These are phyloP conservation scores for Quercus agrifolia DNA, from an alignment of 306 rosid species.

Conservation along the genomic window DNA sequence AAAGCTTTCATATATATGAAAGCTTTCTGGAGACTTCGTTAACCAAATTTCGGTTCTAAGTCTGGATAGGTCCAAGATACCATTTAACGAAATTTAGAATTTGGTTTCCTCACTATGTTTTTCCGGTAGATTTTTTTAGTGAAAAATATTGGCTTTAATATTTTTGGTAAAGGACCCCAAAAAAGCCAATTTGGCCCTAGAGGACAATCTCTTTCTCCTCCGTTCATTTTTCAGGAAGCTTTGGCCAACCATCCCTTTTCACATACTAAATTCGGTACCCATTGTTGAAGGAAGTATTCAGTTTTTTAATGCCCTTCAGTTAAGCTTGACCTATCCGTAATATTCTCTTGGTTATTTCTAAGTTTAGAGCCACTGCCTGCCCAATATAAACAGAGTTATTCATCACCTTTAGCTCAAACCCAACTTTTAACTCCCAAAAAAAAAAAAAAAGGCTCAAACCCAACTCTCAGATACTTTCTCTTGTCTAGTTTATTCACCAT, in stretches of 20 bases:
- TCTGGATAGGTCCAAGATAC: no score
- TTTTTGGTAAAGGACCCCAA: background rate
- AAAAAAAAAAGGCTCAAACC: no score
- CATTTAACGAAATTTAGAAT: no score
- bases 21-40: no score
- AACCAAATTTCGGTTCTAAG: no score
- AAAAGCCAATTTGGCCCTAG: background rate
- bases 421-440: background rate
- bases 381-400: background rate
- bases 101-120: no score
- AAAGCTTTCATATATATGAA: no score
- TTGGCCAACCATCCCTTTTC: background rate
- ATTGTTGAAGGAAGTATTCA: background rate
- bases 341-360: constrained; percentile 3
- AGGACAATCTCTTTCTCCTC: background rate
- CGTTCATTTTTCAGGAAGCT: background rate
- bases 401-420: background rate
- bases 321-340: background rate
- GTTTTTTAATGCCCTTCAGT: background rate
- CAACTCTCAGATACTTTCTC: no score
- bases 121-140: no score
- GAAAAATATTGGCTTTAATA: no score
- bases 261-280: background rate
- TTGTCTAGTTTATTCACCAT: background rate
- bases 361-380: background rate